Base-by-base conservation (phyloP, 768 basidiomycete genomes). In the Podaxis pistillaris region DNA sequence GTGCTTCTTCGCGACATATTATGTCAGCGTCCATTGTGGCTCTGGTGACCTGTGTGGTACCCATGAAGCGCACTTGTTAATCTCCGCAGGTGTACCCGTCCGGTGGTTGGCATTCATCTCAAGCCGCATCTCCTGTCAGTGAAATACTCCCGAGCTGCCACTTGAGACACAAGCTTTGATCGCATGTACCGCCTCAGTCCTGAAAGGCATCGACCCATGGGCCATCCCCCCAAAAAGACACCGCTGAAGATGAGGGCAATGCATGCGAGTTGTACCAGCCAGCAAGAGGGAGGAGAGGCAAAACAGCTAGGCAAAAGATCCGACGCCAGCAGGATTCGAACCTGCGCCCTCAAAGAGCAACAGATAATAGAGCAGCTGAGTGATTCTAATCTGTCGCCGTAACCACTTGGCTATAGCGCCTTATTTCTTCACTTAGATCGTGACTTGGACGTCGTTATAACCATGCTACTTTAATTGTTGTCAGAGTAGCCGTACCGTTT, bases 361-460 rank as follows among this genome's bases (percentile, higher is more conserved):
- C 82, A 85, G 83, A 85, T 85, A 11, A 3, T 50, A 24, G 49
- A 15, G 49, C 41, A 44, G 4, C 17, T 22, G 17, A 41, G 40
- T 41, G 17, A 46, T 73, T 85, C 84, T 85, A 86, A 85, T 87
- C 84, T 85, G 84, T 86, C 86, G 86, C 86, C 82, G 82, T 87
- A 87, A 87, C 86, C 85, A 86, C 86, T 87, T 86, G 83, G 86
- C 85, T 86, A 87, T 86, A 85, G 86, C 83, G 85, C 84, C 86
- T 70, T 65, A 36, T 8, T 46, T n/a, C 6, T 33, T 8, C 1
- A 1, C 7, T 33, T 9, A 8, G 33, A 33, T 33, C 33, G 26
- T 9, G 33, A 33, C 8, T 33, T 33, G 33, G 33, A 33, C 8
- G 33, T 33, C 8, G 8, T 33, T 33, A 33, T 33, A 33, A 9